These are phyloP conservation scores for Neurospora sp. DNA, from an alignment of 495 filamentous ascomycete genomes.

Conservation along the genomic window DNA sequence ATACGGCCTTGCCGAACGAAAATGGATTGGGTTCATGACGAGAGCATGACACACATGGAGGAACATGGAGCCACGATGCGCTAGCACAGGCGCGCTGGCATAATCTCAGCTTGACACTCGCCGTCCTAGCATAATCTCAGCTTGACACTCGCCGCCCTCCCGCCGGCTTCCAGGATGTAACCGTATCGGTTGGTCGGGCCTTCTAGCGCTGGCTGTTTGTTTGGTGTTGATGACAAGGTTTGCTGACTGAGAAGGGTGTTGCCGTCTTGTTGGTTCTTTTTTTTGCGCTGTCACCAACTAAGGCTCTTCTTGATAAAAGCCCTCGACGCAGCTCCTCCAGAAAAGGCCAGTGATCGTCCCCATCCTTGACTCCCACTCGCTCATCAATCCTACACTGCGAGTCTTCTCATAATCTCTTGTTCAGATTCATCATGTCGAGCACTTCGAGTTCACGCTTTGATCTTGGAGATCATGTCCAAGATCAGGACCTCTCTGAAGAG, in stretches of 20 bases:
- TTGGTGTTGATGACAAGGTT: background rate
- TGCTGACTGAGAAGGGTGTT: background rate
- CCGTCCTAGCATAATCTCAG: background rate
- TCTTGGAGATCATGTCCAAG: background rate
- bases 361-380: background rate
- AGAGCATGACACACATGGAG: background rate
- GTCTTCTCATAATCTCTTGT: background rate
- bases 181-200: background rate
- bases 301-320: background rate
- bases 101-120: background rate
- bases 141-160: background rate
- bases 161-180: background rate
- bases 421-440: background rate
- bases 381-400: background rate
- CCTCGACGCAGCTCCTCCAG: background rate
- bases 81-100: background rate
- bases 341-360: background rate
- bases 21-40: background rate
- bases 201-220: background rate
- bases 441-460: background rate
- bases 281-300: background rate
- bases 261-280: background rate
- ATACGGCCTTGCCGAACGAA: background rate
- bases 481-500: conserved; percentile 2
- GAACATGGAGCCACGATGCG: background rate